Base-by-base conservation (phyloP, 768 basidiomycete species). In the Mycena haematopus region DNA sequence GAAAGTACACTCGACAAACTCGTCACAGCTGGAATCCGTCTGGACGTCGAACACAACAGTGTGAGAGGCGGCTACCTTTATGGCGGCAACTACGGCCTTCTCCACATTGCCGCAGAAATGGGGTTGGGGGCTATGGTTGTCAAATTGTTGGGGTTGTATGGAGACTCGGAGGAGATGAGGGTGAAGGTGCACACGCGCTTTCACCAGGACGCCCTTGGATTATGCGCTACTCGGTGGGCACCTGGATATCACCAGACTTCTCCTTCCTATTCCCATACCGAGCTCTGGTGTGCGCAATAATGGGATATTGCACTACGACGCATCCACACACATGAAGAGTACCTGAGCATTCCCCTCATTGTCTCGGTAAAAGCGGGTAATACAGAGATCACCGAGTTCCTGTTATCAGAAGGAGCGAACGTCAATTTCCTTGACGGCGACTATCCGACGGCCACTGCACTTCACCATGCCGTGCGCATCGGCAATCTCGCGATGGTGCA, bases 1-100 rank as follows among this genome's bases (percentile, higher is more conserved):
- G 51, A 60, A 44, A 42, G 4, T 51, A 19, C 52, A 10, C 2
- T 60, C 29, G 58, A 52, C 11, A 44, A 19, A 33, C 52, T 60
- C 1, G 42, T 44, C 2, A 51, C 36, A 15, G 42, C 27, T 3
- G 58, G 58, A 22, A 13, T 53, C 38, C 27, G 25, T 36, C 29
- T 53, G 6, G 58, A 60, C 33, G 6, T 21, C 24, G 58, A 53
- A 45, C 36, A 14, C 10, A 24, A 5, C 5, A 10, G 3, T 7
- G 17, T 15, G 0, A 36, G 14, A n/a, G 15, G 5, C n/a, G n/a
- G n/a, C n/a, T n/a, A n/a, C n/a, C n/a, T n/a, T n/a, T n/a, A n/a
- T n/a, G n/a, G n/a, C n/a, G n/a, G n/a, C n/a, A n/a, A n/a, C n/a
- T 31, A 21, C n/a, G 11, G 21, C 5, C 21, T 36, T 24, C 35